Conservation (phyloP, 129 eudicot genomes). For the Saposhnikovia divaricata region DNA sequence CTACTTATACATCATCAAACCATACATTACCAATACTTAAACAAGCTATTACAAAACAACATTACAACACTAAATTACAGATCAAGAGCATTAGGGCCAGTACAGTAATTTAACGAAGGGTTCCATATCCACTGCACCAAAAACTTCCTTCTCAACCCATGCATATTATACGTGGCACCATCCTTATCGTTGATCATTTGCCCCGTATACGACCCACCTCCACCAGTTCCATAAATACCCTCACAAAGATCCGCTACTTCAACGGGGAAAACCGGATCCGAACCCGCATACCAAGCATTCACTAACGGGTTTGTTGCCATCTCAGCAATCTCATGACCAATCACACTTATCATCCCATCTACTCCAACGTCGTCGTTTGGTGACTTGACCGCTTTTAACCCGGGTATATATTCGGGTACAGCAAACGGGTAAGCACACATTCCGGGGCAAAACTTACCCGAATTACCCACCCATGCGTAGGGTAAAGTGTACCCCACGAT, state of each 20-base stretch:
- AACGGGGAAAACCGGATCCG: conserved; percentile 20
- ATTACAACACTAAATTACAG: neutral
- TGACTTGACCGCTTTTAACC: conserved; percentile 39
- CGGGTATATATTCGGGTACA: conserved; percentile 67
- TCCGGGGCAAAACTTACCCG: conserved; percentile 79
- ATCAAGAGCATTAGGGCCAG: conserved; percentile 31
- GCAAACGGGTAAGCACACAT: conserved; percentile 93
- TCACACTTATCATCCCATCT: conserved; percentile 27
- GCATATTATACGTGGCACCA: conserved; percentile 29
- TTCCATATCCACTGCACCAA: conserved; percentile 35
- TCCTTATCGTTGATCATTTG: conserved; percentile 18
- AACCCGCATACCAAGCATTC: conserved; percentile 30
- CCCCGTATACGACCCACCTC: conserved; percentile 22
- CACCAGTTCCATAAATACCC: conserved; percentile 29
- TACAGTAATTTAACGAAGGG: conserved; percentile 25
- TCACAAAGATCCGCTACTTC: conserved; percentile 28
- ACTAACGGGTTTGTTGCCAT: conserved; percentile 24
- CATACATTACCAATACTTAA: neutral
- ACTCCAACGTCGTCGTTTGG: conserved; percentile 58
- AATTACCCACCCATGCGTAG: conserved; percentile 89
- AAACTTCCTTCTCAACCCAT: conserved; percentile 21
- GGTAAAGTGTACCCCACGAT: conserved; percentile 79
- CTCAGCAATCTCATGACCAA: conserved; percentile 26
- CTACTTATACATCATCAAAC: neutral
- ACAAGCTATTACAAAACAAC: neutral